Evolutionary conservation across 2,329 filamentous ascomycete genomes (phyloP), one percentile per base, ranked within the genome.

Genomic region (Exophiala lecanii-corni): DNA sequence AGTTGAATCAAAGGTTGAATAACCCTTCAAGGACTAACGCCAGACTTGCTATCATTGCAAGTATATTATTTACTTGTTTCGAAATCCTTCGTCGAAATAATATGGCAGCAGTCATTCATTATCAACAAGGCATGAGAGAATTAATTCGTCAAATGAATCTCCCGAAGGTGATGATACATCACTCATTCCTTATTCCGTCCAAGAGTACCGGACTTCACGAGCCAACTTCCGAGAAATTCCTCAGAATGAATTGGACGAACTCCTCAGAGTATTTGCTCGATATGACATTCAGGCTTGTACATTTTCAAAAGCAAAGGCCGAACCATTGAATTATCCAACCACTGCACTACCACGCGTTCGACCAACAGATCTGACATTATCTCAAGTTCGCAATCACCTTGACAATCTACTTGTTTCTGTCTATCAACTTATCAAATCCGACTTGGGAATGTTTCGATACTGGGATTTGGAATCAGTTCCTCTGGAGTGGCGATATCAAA

Each of bases 1-100:
- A 73, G 15, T 67, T 81, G 34, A 59, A 73, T 40, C 63, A 62
- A 34, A 64, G 71, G 3, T 62, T 65, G 10, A 64, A 65, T 9
- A 64, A 69, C 35, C 32, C 61, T 66, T 28, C 62, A 53, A 19
- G 55, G 59, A 37, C 72, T 71, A 12, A 70, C 73, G 59, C 70
- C 73, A 54, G 77, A 69, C 9, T 72, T 71, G 36, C 68, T n/a
- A 49, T 84, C n/a, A 82, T 84, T 70, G 74, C 78, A 12, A 81
- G 73, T 39, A 76, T 84, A 25, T 65, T 84, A 26, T 69, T 84
- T 36, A 76, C 78, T n/a, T 82, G 78, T 59, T 84, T 84, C 49
- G 79, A 84, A 45, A 58, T 59, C 18, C 53, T 62, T 17, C 55
- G 56, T 19, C 49, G 55, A 3, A 58, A 62, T 50, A 49, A 55